Percentiles rank a stretch among this genome's conserved stretches.
phyloP scores from a whole-genome alignment of 1,139 yeast genomes.

The Protomyces gravidus region DNA sequence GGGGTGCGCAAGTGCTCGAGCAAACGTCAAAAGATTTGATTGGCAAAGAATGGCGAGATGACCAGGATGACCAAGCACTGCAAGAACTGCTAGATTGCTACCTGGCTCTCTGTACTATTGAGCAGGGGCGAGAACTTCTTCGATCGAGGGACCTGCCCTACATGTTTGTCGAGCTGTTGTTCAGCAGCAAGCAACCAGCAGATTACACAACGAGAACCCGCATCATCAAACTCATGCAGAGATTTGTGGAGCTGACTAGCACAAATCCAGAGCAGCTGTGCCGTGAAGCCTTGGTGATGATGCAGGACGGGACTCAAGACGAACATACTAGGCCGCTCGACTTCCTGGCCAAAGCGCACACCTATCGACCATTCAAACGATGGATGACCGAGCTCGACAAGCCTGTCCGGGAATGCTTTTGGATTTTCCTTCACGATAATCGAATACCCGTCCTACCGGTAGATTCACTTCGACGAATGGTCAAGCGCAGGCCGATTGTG shows the following conservation, averaged over 20 bases:
- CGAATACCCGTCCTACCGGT: slow-evolving; percentile 15
- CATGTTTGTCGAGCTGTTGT: slow-evolving; percentile 23
- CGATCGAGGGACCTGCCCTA: neutral
- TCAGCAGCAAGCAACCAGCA: slow-evolving; percentile 32
- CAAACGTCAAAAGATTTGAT: neutral
- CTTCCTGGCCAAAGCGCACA: slow-evolving; percentile 31
- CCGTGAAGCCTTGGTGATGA: slow-evolving; percentile 24
- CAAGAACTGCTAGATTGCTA: slow-evolving; percentile 30
- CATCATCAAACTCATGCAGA: slow-evolving; percentile 27
- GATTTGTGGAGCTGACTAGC: neutral
- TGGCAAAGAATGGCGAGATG: slow-evolving; percentile 32
- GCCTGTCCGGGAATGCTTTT: slow-evolving; percentile 33
- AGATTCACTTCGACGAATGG: slow-evolving; percentile 2
- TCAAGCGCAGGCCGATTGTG: slow-evolving; percentile 11
- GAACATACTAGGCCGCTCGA: slow-evolving; percentile 22
- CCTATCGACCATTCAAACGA: slow-evolving; percentile 31
- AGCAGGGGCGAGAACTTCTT: slow-evolving; percentile 6
- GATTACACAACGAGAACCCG: slow-evolving; percentile 28
- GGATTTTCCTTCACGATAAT: slow-evolving; percentile 32
- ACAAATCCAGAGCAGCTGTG: slow-evolving; percentile 6
- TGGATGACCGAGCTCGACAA: slow-evolving; percentile 32
- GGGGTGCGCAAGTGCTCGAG: slow-evolving; percentile 24
- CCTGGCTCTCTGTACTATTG: slow-evolving; percentile 19
- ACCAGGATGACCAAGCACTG: slow-evolving; percentile 29
- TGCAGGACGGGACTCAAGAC: slow-evolving; percentile 28